Evolutionary conservation across 768 basidiomycete genomes (phyloP).

Genomic region (Scleroderma citrinum): DNA sequence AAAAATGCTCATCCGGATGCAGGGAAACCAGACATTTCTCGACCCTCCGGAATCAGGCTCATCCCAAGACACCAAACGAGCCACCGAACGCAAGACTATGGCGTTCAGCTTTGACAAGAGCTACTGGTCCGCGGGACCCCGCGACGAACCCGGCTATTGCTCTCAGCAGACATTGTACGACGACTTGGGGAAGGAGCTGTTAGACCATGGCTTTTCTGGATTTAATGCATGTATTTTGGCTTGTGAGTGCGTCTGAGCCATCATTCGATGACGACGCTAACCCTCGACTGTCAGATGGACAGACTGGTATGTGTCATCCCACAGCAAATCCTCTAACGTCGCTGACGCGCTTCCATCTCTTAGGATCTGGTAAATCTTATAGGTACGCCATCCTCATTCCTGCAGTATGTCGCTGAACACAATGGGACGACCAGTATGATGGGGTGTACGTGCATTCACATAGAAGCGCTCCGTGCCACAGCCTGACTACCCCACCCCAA

Average conservation of each 20-base stretch:
- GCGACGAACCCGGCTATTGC: conserved; percentile 87
- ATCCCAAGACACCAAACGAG: conserved; percentile 64
- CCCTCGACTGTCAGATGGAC: conserved; percentile 47
- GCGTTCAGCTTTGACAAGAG: conserved; percentile 95
- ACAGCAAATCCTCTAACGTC: background rate
- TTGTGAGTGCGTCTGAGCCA: conserved; percentile 58
- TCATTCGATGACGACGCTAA: background rate
- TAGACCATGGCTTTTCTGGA: conserved; percentile 93
- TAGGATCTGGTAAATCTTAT: conserved; percentile 90
- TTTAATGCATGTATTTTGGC: conserved; percentile 99
- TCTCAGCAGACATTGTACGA: conserved; percentile 93
- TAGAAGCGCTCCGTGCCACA: conserved; percentile 1
- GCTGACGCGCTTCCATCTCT: conserved; percentile 5
- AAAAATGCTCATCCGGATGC: conserved; percentile 91
- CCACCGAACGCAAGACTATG: conserved; percentile 87
- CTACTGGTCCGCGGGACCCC: conserved; percentile 91
- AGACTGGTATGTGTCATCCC: conserved; percentile 61
- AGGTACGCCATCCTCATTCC: conserved; percentile 46
- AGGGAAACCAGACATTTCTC: conserved; percentile 87
- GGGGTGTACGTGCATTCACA: conserved; percentile 63
- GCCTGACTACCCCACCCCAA: conserved; percentile 3
- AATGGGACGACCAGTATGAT: conserved; percentile 63
- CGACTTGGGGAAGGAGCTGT: conserved; percentile 87
- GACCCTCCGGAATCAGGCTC: conserved; percentile 83
- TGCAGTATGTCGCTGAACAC: background rate